phyloP scores from a whole-genome alignment of 352 stramenopile genomes.

The Globisporangium acanthophoron region DNA sequence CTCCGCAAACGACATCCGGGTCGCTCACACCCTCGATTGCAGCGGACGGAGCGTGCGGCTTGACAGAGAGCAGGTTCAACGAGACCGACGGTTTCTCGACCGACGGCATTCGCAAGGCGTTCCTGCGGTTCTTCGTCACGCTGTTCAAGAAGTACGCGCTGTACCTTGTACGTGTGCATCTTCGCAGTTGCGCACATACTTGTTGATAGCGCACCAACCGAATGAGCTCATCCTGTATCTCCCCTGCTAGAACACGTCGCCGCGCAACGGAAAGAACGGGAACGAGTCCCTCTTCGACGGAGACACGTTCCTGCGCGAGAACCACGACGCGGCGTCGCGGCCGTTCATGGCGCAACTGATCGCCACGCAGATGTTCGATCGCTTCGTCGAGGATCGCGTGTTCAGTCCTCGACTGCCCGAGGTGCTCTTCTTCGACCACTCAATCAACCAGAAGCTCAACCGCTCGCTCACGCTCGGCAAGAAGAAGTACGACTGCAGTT shows the following conservation, averaged over 20 bases:
- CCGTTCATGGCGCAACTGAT: conserved; percentile 63
- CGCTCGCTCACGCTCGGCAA: conserved; percentile 66
- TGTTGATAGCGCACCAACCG: background rate
- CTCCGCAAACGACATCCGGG: background rate
- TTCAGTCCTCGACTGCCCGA: conserved; percentile 58
- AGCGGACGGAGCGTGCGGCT: conserved; percentile 31
- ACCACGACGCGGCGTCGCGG: conserved; percentile 47
- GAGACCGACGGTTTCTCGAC: conserved; percentile 68
- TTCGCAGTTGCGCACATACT: too few relatives aligned
- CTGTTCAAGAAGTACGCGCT: conserved; percentile 73
- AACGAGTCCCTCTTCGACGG: conserved; percentile 55
- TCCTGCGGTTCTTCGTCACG: conserved; percentile 80
- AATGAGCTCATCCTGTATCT: background rate
- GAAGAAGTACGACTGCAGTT: conserved; percentile 82
- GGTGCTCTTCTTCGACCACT: conserved; percentile 83
- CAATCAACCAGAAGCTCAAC: conserved; percentile 85
- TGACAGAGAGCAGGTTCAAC: conserved; percentile 66
- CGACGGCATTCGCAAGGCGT: conserved; percentile 56
- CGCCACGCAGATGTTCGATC: conserved; percentile 79
- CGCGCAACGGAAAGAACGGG: conserved; percentile 16
- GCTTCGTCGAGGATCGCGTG: conserved; percentile 75
- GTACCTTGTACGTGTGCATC: conserved; percentile 46
- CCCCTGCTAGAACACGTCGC: conserved; percentile 20
- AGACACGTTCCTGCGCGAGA: conserved; percentile 64
- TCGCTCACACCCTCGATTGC: background rate